Base-by-base conservation (phyloP, 805 yeast genomes). In the Saccharomycopsis sp. region DNA sequence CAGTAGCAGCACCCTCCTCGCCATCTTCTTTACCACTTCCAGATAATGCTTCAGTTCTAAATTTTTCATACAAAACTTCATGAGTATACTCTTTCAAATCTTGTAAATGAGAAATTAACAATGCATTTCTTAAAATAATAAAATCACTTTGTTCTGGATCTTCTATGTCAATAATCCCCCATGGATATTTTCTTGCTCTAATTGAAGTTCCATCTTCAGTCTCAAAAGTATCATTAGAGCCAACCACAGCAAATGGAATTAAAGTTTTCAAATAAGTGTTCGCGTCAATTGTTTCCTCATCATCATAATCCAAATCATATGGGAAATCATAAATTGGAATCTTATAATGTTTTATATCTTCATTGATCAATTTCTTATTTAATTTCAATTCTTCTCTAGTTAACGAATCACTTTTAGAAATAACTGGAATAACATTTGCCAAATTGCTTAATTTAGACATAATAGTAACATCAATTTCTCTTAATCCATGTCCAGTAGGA, bases 31-130 rank as follows among this genome's bases (percentile, higher is more conserved):
- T 57, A 61, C 55, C 67, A 49, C 77, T 81, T 24, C 84, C 81
- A 23, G 86, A 78, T 51, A 85, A 72, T 14, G 89, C 88, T 57
- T 80, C 87, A 7, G 96, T 85, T 72, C 97, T 81, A 65, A 88
- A 88, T 59, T 79, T 81, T 63, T 88, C 97, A 62, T 88, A 88
- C 52, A 88, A 67, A 33, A 80, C 74, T 60, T 87, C 95, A 60
- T 85, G 94, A 5, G 97, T 88, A 57, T 76, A 72, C 56, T 88
- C 96, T 65, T 86, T 86, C 63, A 88, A 77, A 59, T 88, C 96
- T 59, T 81, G 81, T 63, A 88, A 72, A 64, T 87, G 96, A 14
- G 93, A 79, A 56, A 85, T 82, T 57, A 88, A 73, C 48, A 88
- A 67, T 3, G 88, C 77, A 57, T 85, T 86, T 61, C 88, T 79